Base-by-base conservation (phyloP, 108 stramenopile species). In the Fistulifera solaris region DNA sequence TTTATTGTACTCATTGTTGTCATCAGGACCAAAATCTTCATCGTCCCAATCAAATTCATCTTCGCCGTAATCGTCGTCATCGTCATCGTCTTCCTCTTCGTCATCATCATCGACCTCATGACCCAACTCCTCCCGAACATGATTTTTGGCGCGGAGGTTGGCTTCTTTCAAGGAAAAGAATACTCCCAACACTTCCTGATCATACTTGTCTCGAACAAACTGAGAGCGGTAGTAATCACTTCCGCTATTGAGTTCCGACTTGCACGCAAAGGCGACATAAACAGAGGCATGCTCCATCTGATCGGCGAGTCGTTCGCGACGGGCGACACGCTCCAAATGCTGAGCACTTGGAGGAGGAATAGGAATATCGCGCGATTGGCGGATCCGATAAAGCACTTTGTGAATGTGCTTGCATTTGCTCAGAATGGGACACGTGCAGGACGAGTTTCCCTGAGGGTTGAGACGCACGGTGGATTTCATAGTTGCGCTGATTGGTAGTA, bases 351-450 rank as follows among this genome's bases (percentile, higher is more conserved):
- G 44, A 21, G 19, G 5, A 21, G 44, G 44, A 21, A 45, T 45
- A 21, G 44, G 44, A 21, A 21, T 21, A 2, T 21, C 21, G 19
- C 44, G 44, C 5, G 44, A 45, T 21, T 21, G 17, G 44, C 44
- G 44, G 11, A 45, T 45, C 19, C 44, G 44, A 45, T 45, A 45
- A 21, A 45, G 44, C 44, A 45, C 44, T 21, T 21, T 17, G 44
- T 45, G 11, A 45, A 45, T 45, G 44, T 45, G 44, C 21, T 45
- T 45, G 44, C 44, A 45, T 45, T 17, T 3, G 44, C 11, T 2
- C 4, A 5, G 5, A 21, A 21, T 45, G 44, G 44, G 44, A 11
- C 44, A 45, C 4, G 44, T 45, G 11, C 44, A 45, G 21, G 19
- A 21, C 17, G 44, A 21, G 21, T 11, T 21, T 45, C 44, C 44